These are phyloP conservation scores for Marasmius tenuissimus DNA, from an alignment of 1,284 basidiomycete genomes.

Conservation along the genomic window DNA sequence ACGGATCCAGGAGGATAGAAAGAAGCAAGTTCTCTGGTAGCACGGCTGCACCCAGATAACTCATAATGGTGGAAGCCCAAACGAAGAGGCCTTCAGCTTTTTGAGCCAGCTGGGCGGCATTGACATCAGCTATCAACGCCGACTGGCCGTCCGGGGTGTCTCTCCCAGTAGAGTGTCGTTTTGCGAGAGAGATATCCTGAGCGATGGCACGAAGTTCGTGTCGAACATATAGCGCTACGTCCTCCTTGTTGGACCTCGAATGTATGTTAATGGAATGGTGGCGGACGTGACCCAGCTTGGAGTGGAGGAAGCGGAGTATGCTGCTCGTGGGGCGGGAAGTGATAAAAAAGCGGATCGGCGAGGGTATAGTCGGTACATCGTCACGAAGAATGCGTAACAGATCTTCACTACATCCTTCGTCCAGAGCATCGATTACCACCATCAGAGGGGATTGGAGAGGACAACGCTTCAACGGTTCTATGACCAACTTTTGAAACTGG, in stretches of 20 bases:
- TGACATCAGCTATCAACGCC: neutral
- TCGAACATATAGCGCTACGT: constrained; percentile 13
- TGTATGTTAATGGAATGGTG: constrained; percentile 10
- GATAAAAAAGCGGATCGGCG: constrained; percentile 17
- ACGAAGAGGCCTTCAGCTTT: constrained; percentile 22
- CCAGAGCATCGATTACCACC: constrained; percentile 16
- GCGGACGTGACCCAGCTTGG: neutral
- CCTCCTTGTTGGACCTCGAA: constrained; percentile 9
- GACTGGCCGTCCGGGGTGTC: constrained; percentile 6
- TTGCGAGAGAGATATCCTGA: constrained; percentile 4
- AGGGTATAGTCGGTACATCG: constrained; percentile 13
- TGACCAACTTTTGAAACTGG: constrained; percentile 19
- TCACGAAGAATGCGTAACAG: constrained; percentile 15
- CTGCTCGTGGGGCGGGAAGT: constrained; percentile 13
- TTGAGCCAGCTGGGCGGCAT: neutral
- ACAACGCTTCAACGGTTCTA: constrained; percentile 6
- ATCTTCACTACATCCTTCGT: constrained; percentile 17
- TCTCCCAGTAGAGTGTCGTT: neutral
- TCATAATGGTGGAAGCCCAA: constrained; percentile 20
- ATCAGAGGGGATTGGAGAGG: constrained; percentile 8
- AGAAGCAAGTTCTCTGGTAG: constrained; percentile 16
- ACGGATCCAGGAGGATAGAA: neutral
- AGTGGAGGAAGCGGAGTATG: neutral
- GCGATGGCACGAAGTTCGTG: constrained; percentile 5
- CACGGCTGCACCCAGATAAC: constrained; percentile 13